Percentiles rank a stretch among this genome's conserved stretches.
Evolutionary conservation across 2,329 filamentous ascomycete genomes (phyloP).

Genomic region (Aspergillus sp.): DNA sequence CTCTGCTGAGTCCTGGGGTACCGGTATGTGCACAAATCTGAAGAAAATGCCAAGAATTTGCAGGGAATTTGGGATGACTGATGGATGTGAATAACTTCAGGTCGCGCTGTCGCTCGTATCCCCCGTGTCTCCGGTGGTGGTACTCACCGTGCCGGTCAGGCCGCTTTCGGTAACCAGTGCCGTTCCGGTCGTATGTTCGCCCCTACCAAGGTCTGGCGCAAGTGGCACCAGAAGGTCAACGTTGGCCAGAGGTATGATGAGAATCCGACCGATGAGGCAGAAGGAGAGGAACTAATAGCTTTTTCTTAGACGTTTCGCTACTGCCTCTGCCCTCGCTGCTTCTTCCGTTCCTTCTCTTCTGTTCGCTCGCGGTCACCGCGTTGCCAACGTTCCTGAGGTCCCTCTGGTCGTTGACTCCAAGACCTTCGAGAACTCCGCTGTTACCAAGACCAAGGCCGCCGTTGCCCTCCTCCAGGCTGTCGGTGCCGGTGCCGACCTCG

Average conservation of each 20-base stretch:
- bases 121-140: conserved; percentile 99
- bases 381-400: conserved; percentile 90
- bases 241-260: conserved; percentile 83
- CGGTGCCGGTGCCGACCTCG: conserved; percentile 85
- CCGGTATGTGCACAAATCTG: conserved; percentile 67
- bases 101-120: conserved; percentile 99
- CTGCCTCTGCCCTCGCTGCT: conserved; percentile 93
- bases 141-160: conserved; percentile 99
- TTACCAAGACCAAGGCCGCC: conserved; percentile 87
- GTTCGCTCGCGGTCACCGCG: conserved; percentile 94
- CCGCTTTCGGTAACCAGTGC: conserved; percentile 99
- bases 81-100: conserved; percentile 48
- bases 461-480: conserved; percentile 84
- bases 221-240: conserved; percentile 99
- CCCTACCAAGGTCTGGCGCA: conserved; percentile 99
- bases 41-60: conserved; percentile 8
- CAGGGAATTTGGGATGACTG: conserved; percentile 13
- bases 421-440: conserved; percentile 75
- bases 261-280: background rate
- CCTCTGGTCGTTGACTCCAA: conserved; percentile 93
- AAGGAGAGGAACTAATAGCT: conserved; percentile 16
- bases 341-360: conserved; percentile 94
- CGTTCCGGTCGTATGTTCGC: conserved; percentile 99
- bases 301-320: conserved; percentile 79
- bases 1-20: conserved; percentile 99